These are phyloP conservation scores for Inga leiocalycina DNA, from an alignment of 306 rosid species.

Conservation along the genomic window DNA sequence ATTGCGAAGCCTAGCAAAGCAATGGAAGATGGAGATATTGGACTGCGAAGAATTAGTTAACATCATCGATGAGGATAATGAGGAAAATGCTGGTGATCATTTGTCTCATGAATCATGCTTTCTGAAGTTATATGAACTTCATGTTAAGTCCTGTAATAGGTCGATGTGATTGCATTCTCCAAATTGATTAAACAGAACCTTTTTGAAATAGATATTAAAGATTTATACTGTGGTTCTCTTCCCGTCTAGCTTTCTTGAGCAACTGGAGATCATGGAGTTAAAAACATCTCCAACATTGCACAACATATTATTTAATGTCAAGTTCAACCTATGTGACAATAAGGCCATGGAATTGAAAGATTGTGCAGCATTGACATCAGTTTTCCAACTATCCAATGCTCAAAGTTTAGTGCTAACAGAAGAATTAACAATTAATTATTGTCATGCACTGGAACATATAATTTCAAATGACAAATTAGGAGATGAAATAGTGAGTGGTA, in stretches of 20 bases:
- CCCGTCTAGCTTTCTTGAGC: neutral
- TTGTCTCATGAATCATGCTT: too few species aligned
- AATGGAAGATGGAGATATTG: too few species aligned
- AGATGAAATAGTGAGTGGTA: neutral
- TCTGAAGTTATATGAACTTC: too few species aligned
- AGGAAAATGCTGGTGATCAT: too few species aligned
- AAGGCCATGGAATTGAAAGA: neutral
- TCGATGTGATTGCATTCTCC: constrained; percentile 8
- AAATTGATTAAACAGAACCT: neutral
- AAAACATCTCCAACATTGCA: neutral
- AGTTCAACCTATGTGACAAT: neutral
- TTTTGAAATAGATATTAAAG: neutral
- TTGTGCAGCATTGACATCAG: neutral
- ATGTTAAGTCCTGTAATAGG: too few species aligned
- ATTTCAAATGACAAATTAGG: neutral
- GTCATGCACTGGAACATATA: constrained; percentile 16
- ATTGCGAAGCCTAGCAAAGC: too few species aligned
- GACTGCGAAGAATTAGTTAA: too few species aligned
- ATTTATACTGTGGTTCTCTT: neutral
- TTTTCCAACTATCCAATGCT: neutral
- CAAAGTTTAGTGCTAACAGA: constrained; percentile 10
- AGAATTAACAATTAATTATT: neutral
- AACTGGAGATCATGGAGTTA: neutral
- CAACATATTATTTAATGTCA: neutral
- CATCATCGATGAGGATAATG: too few species aligned